phyloP scores from a whole-genome alignment of 1,139 yeast genomes.

The Debaryomyces subglobosus region DNA sequence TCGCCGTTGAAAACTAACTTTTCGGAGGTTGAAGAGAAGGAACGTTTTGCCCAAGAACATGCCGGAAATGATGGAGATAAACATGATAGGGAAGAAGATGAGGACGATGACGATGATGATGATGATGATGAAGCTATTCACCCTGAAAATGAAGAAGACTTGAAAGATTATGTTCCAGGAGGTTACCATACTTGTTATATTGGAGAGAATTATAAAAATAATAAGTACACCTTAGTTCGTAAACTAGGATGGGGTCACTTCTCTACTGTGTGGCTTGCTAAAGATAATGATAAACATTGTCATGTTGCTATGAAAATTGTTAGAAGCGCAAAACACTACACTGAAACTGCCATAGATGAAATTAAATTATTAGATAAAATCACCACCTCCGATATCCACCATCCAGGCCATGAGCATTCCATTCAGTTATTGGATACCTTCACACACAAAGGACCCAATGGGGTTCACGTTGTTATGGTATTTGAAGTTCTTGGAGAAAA shows the following conservation, averaged over 20 bases:
- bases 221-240: slow-evolving; percentile 66
- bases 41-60: slow-evolving; percentile 7
- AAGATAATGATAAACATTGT: slow-evolving; percentile 53
- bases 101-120: slow-evolving; percentile 45
- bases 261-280: slow-evolving; percentile 55
- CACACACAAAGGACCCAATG: slow-evolving; percentile 71
- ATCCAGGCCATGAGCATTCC: slow-evolving; percentile 71
- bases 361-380: slow-evolving; percentile 62
- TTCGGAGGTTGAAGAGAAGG: slow-evolving; percentile 16
- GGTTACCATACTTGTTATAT: slow-evolving; percentile 86
- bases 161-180: slow-evolving; percentile 73
- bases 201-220: slow-evolving; percentile 69
- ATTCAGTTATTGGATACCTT: slow-evolving; percentile 69
- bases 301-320: slow-evolving; percentile 88
- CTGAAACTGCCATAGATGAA: slow-evolving; percentile 85
- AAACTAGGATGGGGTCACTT: slow-evolving; percentile 66
- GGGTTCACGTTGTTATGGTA: slow-evolving; percentile 81
- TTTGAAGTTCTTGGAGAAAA: slow-evolving; percentile 89
- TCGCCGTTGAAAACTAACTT: slow-evolving; percentile 42
- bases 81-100: slow-evolving; percentile 40
- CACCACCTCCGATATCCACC: slow-evolving; percentile 46
- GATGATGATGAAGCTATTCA: slow-evolving; percentile 39
- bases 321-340: slow-evolving; percentile 71
- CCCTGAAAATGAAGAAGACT: slow-evolving; percentile 65
- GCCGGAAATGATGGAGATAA: background rate